Evolutionary conservation across 495 filamentous ascomycete genomes (phyloP).

Genomic region (Annulohypoxylon moriforme): DNA sequence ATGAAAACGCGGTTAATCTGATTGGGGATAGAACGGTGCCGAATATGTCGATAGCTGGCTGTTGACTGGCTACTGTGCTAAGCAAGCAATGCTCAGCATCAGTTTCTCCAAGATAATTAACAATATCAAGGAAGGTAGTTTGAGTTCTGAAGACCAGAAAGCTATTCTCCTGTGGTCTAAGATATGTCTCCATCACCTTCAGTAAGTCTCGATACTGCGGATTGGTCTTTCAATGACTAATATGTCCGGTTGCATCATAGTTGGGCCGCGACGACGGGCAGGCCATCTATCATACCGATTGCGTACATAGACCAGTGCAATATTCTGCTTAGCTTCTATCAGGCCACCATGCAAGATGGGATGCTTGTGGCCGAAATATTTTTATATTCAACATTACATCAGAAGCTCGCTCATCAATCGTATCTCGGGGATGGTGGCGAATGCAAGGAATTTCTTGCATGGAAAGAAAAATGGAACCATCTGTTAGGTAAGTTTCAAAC

Average conservation of each 20-base stretch:
- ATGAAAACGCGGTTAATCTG: neutral
- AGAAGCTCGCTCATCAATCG: constrained; percentile 44
- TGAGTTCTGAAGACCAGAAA: constrained; percentile 39
- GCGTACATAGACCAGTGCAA: constrained; percentile 47
- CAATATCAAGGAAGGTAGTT: constrained; percentile 38
- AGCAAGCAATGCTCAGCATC: constrained; percentile 50
- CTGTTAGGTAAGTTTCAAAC: constrained; percentile 30
- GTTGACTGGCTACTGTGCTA: constrained; percentile 47
- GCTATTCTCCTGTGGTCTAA: constrained; percentile 48
- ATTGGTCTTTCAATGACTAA: neutral
- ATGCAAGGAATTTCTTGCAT: constrained; percentile 47
- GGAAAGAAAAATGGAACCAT: constrained; percentile 50
- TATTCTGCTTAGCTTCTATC: constrained; percentile 48
- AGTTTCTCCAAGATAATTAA: constrained; percentile 47
- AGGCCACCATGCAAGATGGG: constrained; percentile 49
- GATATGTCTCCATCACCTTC: constrained; percentile 49
- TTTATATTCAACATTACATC: constrained; percentile 43
- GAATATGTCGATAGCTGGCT: constrained; percentile 51
- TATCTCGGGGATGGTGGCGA: constrained; percentile 45
- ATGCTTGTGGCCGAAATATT: constrained; percentile 50
- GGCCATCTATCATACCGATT: constrained; percentile 45
- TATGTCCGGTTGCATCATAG: constrained; percentile 2
- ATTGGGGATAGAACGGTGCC: constrained; percentile 40
- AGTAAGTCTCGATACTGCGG: constrained; percentile 29
- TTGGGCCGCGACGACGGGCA: constrained; percentile 47